Conservation (phyloP, 1,139 yeast species). For the Kurtzmaniella natalensis region DNA sequence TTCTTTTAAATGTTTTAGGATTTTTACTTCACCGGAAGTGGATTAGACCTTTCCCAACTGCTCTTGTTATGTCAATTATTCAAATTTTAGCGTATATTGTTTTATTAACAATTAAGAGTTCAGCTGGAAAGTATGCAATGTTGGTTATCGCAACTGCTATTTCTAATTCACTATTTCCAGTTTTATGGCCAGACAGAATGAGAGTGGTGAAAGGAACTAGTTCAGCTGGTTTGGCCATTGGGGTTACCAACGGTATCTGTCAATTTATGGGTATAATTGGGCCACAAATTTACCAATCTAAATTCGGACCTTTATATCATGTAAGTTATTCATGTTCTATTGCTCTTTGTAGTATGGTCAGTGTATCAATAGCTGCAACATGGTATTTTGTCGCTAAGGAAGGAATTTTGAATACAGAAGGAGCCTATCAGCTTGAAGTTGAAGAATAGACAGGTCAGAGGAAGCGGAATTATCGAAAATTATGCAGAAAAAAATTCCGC, state of each 20-base stretch:
- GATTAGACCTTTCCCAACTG: constrained; percentile 12
- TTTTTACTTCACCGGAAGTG: constrained; percentile 10
- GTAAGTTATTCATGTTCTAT: constrained; percentile 13
- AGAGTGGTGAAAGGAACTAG: constrained; percentile 14
- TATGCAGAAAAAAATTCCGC: too few relatives aligned
- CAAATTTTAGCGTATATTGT: constrained; percentile 14
- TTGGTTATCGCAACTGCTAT: constrained; percentile 14
- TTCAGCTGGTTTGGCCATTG: constrained; percentile 14
- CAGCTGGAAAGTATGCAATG: constrained; percentile 12
- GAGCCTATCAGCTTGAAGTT: too few relatives aligned
- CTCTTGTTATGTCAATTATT: constrained; percentile 10
- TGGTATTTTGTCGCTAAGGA: constrained; percentile 12
- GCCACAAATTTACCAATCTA: constrained; percentile 14
- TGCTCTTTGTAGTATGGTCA: constrained; percentile 11
- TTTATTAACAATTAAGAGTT: constrained; percentile 8
- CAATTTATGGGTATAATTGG: constrained; percentile 15
- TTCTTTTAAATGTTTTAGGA: constrained; percentile 12
- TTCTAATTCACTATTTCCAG: constrained; percentile 13
- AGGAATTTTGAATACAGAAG: constrained; percentile 13
- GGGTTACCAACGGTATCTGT: constrained; percentile 13
- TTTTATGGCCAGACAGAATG: constrained; percentile 16
- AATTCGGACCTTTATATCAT: constrained; percentile 14
- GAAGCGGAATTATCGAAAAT: too few relatives aligned
- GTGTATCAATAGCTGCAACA: constrained; percentile 9
- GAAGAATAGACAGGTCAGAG: too few relatives aligned